Evolutionary conservation across 352 stramenopile genomes (phyloP).

Genomic region (Phytopythium montanum): DNA sequence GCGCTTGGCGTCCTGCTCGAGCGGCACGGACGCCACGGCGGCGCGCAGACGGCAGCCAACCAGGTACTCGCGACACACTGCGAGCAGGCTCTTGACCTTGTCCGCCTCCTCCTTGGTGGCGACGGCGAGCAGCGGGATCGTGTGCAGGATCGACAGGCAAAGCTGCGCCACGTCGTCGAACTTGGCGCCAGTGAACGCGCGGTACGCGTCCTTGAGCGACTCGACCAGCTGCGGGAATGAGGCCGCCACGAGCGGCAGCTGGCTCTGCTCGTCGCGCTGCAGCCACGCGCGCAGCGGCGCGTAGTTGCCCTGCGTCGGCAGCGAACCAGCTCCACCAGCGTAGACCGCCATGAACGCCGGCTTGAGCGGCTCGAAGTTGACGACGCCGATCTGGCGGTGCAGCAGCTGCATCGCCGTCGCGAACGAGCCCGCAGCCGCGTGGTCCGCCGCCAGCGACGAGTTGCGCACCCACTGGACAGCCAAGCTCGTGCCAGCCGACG

Average conservation of each 20-base stretch:
- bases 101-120: constrained; percentile 91
- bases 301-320: constrained; percentile 84
- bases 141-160: constrained; percentile 92
- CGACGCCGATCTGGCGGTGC: constrained; percentile 98
- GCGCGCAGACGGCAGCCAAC: constrained; percentile 96
- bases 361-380: constrained; percentile 97
- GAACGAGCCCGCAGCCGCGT: constrained; percentile 95
- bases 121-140: constrained; percentile 95
- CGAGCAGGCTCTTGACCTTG: constrained; percentile 94
- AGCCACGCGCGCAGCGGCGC: constrained; percentile 75
- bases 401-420: constrained; percentile 97
- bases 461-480: constrained; percentile 94
- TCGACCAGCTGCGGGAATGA: constrained; percentile 91
- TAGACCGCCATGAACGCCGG: constrained; percentile 85
- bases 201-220: constrained; percentile 94
- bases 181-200: constrained; percentile 96
- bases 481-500: constrained; percentile 85
- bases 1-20: constrained; percentile 79
- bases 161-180: constrained; percentile 95
- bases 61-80: constrained; percentile 97
- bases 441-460: constrained; percentile 96
- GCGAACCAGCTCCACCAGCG: constrained; percentile 66
- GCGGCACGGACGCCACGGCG: constrained; percentile 59
- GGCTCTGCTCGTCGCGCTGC: constrained; percentile 81
- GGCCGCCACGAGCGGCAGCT: constrained; percentile 86